Evolutionary conservation across 225 moss, liverwort and hornwort species (phyloP), one percentile per base, ranked within the genome.

Genomic region (Bryum argenteum): DNA sequence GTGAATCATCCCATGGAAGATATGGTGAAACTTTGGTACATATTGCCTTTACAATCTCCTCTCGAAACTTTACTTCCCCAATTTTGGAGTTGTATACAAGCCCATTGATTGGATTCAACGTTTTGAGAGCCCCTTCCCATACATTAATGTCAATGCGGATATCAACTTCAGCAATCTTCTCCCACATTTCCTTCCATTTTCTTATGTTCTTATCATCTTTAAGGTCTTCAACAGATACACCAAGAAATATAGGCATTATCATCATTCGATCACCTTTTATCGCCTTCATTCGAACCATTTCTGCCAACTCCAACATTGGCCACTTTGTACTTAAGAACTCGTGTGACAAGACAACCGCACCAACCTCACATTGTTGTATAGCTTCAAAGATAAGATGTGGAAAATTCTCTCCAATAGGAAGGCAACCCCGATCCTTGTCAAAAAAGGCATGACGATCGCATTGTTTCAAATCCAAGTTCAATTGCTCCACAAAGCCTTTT

Each of bases 291-390:
- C 7, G 4, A 5, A 17, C 48, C 65, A 43, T 65, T 11, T 22
- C 50, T 3, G 48, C 47, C 19, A 65, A 48, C 65, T 65, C 43
- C 15, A 28, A 1, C 65, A 65, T 28, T 10, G 65, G 65, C 65
- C 65, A 65, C 8, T 65, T 45, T 26, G 47, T 21, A 3, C 8
- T 65, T 3, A 48, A 48, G 1, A 65, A 48, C 5, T 65, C 17
- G 1, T 65, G 13, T 3, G 42, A 44, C 5, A 65, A 23, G 1
- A 48, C 6, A 47, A 65, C 65, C 11, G 48, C 24, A 9, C 43
- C 65, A 45, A 65, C 47, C 1, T 43, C 1, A 45, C 65, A 48
- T 23, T 13, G 1, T 50, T 1, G 2, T 4, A 65, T 65, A 9
- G 65, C 65, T 7, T 48, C 17, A 48, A 48, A 17, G 16, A 48